These are phyloP conservation scores for Euphrasia confusa DNA, from an alignment of 257 asterid genomes.

Conservation along the genomic window DNA sequence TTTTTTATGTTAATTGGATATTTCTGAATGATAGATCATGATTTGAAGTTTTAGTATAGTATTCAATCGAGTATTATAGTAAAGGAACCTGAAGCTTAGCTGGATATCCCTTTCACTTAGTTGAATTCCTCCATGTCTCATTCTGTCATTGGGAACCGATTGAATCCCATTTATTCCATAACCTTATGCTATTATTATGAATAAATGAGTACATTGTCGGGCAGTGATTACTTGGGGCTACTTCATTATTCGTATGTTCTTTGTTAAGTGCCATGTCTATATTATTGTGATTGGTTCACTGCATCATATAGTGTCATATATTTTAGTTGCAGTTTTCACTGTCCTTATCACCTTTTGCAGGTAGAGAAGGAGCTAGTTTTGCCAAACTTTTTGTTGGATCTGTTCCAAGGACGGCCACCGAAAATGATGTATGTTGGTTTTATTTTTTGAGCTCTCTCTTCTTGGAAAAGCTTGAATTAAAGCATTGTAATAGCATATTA, in stretches of 20 bases:
- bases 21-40: background rate
- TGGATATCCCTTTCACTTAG: background rate
- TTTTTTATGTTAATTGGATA: background rate
- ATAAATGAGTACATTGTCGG: slow-evolving; percentile 4
- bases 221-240: slow-evolving; percentile 5
- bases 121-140: background rate
- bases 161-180: background rate
- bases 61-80: slow-evolving; percentile 2
- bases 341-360: slow-evolving; percentile 26
- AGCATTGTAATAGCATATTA: slow-evolving; percentile 6
- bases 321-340: slow-evolving; percentile 17
- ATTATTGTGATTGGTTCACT: slow-evolving; percentile 6
- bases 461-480: slow-evolving; percentile 13
- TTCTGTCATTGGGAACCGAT: slow-evolving; percentile 8
- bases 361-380: slow-evolving; percentile 57
- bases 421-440: slow-evolving; percentile 68
- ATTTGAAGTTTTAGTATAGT: background rate
- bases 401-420: slow-evolving; percentile 82
- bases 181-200: background rate
- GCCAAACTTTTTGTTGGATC: slow-evolving; percentile 94
- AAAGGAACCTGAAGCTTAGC: background rate
- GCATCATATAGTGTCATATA: background rate
- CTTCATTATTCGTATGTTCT: background rate
- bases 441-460: background rate
- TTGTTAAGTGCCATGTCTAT: slow-evolving; percentile 1